Evolutionary conservation across 1,284 basidiomycete species (phyloP).

Genomic region (Waitea zeae): DNA sequence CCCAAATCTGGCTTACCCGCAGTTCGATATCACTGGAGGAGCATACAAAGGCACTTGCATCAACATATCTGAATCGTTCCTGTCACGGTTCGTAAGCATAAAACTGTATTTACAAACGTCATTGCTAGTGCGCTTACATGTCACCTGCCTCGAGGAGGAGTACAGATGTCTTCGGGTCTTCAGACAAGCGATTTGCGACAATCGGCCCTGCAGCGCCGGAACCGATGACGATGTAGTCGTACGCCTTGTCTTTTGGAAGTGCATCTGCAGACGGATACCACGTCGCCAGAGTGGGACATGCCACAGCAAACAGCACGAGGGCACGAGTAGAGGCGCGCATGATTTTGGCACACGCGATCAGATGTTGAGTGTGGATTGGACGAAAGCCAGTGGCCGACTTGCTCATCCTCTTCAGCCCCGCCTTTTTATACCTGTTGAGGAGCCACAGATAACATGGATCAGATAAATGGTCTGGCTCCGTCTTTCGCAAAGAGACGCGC

Average conservation of each 20-base stretch:
- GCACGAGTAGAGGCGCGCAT: no score
- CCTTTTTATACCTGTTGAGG: no score
- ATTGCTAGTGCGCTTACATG: background rate
- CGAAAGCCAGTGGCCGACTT: no score
- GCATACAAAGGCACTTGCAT: background rate
- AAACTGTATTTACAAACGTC: background rate
- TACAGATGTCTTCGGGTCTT: constrained; percentile 9
- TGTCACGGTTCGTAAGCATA: background rate
- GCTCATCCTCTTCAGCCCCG: no score
- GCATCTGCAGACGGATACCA: background rate
- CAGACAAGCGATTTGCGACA: constrained; percentile 5
- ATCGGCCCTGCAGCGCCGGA: background rate
- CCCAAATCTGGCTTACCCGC: constrained; percentile 2
- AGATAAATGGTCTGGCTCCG: no score
- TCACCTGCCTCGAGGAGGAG: constrained; percentile 13
- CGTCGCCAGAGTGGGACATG: no score
- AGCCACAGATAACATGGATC: no score
- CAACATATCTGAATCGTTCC: background rate
- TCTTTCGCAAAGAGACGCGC: no score
- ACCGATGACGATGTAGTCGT: constrained; percentile 3
- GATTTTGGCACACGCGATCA: no score
- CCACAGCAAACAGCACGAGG: no score
- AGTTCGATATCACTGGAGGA: background rate
- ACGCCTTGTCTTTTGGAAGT: background rate
- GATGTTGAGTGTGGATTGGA: no score